Evolutionary conservation across 1,139 yeast species (phyloP).

Genomic region (Hyphopichia pseudoburtonii): DNA sequence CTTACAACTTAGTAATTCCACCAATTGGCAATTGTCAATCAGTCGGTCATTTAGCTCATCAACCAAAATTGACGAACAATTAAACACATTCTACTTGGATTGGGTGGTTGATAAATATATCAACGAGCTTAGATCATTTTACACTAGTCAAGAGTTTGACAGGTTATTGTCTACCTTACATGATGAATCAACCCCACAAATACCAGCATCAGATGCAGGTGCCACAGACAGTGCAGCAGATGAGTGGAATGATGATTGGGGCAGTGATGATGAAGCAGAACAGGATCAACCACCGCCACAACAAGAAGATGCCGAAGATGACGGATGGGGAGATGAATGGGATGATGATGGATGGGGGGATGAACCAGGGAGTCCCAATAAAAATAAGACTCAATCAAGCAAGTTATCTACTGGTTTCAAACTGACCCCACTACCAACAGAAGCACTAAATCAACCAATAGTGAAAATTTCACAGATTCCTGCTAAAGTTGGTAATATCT

Average conservation of each 20-base stretch:
- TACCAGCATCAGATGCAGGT: background rate
- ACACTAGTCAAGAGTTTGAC: conserved; percentile 11
- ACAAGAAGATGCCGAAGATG: too few relatives aligned
- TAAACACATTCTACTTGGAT: conserved; percentile 28
- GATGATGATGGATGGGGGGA: too few relatives aligned
- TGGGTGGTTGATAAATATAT: conserved; percentile 32
- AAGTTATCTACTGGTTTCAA: too few relatives aligned
- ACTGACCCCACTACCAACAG: too few relatives aligned
- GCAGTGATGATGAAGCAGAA: conserved; percentile 9
- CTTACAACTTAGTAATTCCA: conserved; percentile 19
- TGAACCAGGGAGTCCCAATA: too few relatives aligned
- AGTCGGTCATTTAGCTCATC: conserved; percentile 17
- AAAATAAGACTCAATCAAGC: too few relatives aligned
- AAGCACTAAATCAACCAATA: too few relatives aligned
- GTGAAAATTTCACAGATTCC: conserved; percentile 22
- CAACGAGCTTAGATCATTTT: conserved; percentile 20
- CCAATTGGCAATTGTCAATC: conserved; percentile 33
- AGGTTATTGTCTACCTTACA: conserved; percentile 8
- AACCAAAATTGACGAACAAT: conserved; percentile 19
- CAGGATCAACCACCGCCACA: too few relatives aligned
- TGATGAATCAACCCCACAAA: conserved; percentile 3
- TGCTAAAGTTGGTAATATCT: conserved; percentile 16
- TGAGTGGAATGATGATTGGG: conserved; percentile 27
- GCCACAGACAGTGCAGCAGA: conserved; percentile 7
- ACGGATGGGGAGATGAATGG: too few relatives aligned